phyloP scores from a whole-genome alignment of 2,329 filamentous ascomycete genomes.

The Sporothrix luriei region DNA sequence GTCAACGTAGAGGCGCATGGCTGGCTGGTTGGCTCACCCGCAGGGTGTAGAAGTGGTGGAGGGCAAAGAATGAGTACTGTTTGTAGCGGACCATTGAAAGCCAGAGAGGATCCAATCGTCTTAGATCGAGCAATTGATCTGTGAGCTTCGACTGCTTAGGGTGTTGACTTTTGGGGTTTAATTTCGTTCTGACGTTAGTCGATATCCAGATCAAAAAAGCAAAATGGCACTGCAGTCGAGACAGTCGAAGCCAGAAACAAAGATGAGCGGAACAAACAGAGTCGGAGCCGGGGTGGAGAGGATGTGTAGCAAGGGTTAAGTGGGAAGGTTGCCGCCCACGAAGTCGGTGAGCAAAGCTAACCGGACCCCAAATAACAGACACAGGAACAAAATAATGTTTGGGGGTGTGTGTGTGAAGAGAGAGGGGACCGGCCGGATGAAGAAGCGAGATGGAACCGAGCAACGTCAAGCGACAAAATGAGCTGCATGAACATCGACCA shows the following conservation, averaged over 20 bases:
- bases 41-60: not conserved
- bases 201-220: not conserved
- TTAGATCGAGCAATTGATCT: not conserved
- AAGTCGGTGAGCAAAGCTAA: conserved; percentile 47
- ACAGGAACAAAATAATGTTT: not conserved
- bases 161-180: not conserved
- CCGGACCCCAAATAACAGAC: not conserved
- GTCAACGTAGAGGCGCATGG: conserved; percentile 18
- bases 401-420: no score
- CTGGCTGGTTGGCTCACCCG: not conserved
- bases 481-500: conserved; percentile 51
- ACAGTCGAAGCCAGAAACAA: not conserved
- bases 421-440: not conserved
- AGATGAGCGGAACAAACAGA: conserved; percentile 2
- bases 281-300: conserved; percentile 27
- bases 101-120: not conserved
- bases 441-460: conserved; percentile 3
- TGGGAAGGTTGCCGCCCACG: conserved; percentile 38
- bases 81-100: not conserved
- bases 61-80: not conserved
- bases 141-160: not conserved
- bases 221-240: not conserved
- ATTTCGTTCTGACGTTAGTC: no score
- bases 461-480: conserved; percentile 39
- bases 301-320: conserved; percentile 29